Percentiles rank a stretch among this genome's conserved stretches.
phyloP scores from a whole-genome alignment of 257 asterid species.

The Lycium barbarum region DNA sequence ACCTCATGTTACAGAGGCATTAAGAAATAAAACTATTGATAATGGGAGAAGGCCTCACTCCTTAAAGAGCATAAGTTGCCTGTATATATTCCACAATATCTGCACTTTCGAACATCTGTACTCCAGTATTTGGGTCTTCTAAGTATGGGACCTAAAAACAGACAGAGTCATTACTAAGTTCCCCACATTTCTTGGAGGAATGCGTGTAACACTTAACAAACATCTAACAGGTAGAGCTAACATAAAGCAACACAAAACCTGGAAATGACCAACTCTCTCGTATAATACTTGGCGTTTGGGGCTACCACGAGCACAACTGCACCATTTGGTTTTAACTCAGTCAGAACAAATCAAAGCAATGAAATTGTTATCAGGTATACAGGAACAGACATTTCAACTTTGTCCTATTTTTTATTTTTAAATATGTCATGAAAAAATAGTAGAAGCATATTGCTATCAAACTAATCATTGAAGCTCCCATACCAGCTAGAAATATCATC shows the following conservation, averaged over 20 bases:
- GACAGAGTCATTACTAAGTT: background rate
- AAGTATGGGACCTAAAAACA: conserved; percentile 78
- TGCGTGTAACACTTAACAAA: background rate
- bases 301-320: conserved; percentile 98
- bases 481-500: conserved; percentile 8
- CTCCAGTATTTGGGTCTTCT: conserved; percentile 94
- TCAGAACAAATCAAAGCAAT: conserved; percentile 2
- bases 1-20: conserved; percentile 7
- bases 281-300: conserved; percentile 71
- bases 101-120: conserved; percentile 96
- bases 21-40: conserved; percentile 22
- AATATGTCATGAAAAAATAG: background rate
- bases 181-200: background rate
- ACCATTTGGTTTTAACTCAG: background rate
- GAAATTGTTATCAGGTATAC: background rate
- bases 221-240: background rate
- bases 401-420: background rate
- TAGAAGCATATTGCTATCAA: conserved; percentile 1
- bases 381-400: background rate
- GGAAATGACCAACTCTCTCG: conserved; percentile 82
- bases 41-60: background rate
- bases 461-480: conserved; percentile 10
- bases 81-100: conserved; percentile 78
- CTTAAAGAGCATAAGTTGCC: conserved; percentile 78
- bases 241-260: conserved; percentile 49